These are phyloP conservation scores for Trichoderma polysporum DNA, from an alignment of 2,329 filamentous ascomycete species.

Conservation along the genomic window DNA sequence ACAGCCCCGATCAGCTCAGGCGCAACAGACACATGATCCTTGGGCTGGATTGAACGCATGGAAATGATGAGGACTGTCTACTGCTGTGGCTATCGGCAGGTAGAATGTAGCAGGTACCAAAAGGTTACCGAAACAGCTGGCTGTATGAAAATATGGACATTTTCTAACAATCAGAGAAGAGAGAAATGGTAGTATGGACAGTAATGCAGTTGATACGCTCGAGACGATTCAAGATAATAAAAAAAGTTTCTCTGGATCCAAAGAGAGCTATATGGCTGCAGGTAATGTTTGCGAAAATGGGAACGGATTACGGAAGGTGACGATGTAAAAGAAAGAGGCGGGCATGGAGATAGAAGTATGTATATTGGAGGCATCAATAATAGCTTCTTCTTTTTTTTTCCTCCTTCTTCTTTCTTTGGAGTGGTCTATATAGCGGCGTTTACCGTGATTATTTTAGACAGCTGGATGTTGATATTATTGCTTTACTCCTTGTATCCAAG, in stretches of 20 bases:
- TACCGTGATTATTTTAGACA: not conserved
- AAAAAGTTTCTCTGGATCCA: too few relatives aligned
- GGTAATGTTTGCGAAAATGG: not conserved
- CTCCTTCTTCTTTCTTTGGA: not conserved
- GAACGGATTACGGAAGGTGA: not conserved
- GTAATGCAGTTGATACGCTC: not conserved
- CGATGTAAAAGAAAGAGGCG: not conserved
- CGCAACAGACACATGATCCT: constrained; percentile 47
- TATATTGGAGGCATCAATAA: not conserved
- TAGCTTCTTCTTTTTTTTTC: not conserved
- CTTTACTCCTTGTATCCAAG: not conserved
- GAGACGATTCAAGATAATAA: not conserved
- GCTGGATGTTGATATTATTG: not conserved
- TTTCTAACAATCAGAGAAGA: not conserved
- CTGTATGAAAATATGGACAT: not conserved
- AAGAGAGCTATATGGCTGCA: not conserved
- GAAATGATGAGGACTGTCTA: constrained; percentile 39
- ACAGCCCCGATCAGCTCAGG: constrained; percentile 34
- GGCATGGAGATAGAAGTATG: not conserved
- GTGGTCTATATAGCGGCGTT: not conserved
- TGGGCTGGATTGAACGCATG: constrained; percentile 55
- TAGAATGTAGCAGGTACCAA: not conserved
- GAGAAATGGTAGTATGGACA: not conserved
- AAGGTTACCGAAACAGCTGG: not conserved
- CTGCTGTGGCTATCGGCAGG: not conserved